Conservation (phyloP, 306 rosid species). For the Cyclanthera cordifolia region DNA sequence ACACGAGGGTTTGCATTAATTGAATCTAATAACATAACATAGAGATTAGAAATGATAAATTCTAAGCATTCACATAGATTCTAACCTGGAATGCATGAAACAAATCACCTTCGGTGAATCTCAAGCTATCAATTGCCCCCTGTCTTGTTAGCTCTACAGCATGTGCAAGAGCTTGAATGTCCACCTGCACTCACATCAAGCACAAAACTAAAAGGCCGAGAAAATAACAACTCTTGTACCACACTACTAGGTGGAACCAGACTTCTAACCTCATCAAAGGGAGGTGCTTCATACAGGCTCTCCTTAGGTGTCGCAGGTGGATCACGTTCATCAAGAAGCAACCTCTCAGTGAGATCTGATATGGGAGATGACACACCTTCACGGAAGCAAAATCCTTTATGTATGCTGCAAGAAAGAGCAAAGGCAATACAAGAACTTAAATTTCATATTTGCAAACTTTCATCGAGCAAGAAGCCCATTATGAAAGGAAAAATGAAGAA, state of each 20-base stretch:
- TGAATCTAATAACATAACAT: constrained; percentile 15
- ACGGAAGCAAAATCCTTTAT: constrained; percentile 74
- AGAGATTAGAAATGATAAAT: constrained; percentile 1
- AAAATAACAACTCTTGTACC: constrained; percentile 1
- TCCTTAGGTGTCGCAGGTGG: constrained; percentile 81
- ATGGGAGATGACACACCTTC: constrained; percentile 88
- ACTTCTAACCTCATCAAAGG: constrained; percentile 84
- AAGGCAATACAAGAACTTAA: constrained; percentile 1
- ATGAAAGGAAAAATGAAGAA: not conserved
- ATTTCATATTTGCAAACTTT: not conserved
- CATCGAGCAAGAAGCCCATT: not conserved
- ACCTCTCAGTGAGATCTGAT: constrained; percentile 82
- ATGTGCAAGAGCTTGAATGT: constrained; percentile 96
- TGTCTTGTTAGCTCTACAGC: constrained; percentile 97
- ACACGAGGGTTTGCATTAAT: not conserved
- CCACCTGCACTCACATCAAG: constrained; percentile 45
- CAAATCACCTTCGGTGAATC: constrained; percentile 86
- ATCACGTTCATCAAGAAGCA: constrained; percentile 88
- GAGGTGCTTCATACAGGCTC: constrained; percentile 74
- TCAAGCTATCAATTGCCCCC: constrained; percentile 96
- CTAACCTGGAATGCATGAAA: constrained; percentile 91
- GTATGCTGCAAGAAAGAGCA: constrained; percentile 48
- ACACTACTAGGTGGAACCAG: not conserved
- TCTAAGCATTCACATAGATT: not conserved
- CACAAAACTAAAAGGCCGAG: constrained; percentile 6